Conservation (phyloP, 2,329 filamentous ascomycete genomes). For the Tolypocladium tropicale region DNA sequence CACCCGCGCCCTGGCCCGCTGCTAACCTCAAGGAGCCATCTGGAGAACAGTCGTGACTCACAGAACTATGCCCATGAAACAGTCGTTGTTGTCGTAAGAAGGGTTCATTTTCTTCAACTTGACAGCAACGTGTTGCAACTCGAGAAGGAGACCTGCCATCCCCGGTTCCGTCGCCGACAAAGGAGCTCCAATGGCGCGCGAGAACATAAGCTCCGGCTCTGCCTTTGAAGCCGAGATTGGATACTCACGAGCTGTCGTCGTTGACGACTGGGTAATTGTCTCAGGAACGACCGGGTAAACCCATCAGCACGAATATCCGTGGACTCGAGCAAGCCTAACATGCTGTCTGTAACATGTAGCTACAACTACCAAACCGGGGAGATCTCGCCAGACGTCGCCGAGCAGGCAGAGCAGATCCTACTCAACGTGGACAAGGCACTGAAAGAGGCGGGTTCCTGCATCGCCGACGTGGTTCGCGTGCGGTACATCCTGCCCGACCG, state of each 20-base stretch:
- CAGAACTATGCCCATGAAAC: background rate
- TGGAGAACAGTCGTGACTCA: background rate
- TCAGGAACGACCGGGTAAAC: slow-evolving; percentile 43
- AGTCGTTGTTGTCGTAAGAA: background rate
- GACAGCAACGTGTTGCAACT: background rate
- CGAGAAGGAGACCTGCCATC: background rate
- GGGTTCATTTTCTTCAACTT: background rate
- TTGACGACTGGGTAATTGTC: slow-evolving; percentile 40
- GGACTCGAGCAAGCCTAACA: background rate
- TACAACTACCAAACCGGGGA: slow-evolving; percentile 39
- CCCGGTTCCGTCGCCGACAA: background rate
- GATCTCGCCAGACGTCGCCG: slow-evolving; percentile 33
- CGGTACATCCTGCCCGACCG: slow-evolving; percentile 40
- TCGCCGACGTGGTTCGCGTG: slow-evolving; percentile 40
- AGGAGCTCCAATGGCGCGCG: slow-evolving; percentile 18
- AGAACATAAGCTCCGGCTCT: slow-evolving; percentile 38
- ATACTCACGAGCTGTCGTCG: slow-evolving; percentile 43
- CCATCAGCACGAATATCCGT: background rate
- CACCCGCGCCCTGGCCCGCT: background rate
- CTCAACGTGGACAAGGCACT: slow-evolving; percentile 36
- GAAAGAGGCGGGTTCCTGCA: slow-evolving; percentile 27
- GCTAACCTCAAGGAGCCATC: background rate
- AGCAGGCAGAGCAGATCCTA: slow-evolving; percentile 40
- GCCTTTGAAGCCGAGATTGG: slow-evolving; percentile 42
- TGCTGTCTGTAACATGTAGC: slow-evolving; percentile 17